phyloP scores from a whole-genome alignment of 768 basidiomycete genomes.

The Trametes elegans region DNA sequence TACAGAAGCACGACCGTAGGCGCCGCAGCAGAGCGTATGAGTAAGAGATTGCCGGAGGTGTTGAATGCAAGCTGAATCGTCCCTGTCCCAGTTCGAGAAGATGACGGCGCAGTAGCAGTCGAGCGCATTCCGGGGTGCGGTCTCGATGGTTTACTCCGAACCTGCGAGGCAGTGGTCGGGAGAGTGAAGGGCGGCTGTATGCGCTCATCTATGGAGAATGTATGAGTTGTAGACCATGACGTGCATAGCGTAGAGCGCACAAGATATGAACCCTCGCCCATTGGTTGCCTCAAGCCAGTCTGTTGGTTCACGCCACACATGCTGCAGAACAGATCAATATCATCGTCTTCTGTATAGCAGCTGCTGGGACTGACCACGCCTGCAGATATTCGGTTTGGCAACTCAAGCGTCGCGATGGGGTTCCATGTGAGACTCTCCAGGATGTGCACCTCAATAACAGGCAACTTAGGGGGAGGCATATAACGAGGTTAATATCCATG shows the following conservation, averaged over 20 bases:
- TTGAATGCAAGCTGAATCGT: conserved; percentile 80
- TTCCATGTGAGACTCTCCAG: conserved; percentile 79
- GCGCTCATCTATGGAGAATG: conserved; percentile 55
- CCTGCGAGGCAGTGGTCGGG: conserved; percentile 42
- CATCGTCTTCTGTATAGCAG: neutral
- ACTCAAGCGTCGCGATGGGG: conserved; percentile 58
- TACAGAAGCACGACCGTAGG: conserved; percentile 20
- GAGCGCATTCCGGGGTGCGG: conserved; percentile 47
- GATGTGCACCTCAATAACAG: conserved; percentile 57
- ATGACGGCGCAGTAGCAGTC: conserved; percentile 30
- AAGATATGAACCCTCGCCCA: conserved; percentile 85
- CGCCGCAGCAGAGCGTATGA: conserved; percentile 62
- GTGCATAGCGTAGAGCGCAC: conserved; percentile 38
- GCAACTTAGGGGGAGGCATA: neutral
- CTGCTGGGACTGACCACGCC: conserved; percentile 29
- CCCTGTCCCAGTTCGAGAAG: conserved; percentile 26
- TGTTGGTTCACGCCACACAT: conserved; percentile 80
- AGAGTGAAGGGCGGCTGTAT: conserved; percentile 56
- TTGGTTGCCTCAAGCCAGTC: conserved; percentile 84
- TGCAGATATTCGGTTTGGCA: conserved; percentile 53
- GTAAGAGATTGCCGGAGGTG: conserved; percentile 65
- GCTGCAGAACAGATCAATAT: conserved; percentile 39
- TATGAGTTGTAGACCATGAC: neutral
- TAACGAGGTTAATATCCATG: neutral
- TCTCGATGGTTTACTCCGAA: conserved; percentile 50